Conservation (phyloP, 768 basidiomycete genomes). For the Cyclocybe aegerita region DNA sequence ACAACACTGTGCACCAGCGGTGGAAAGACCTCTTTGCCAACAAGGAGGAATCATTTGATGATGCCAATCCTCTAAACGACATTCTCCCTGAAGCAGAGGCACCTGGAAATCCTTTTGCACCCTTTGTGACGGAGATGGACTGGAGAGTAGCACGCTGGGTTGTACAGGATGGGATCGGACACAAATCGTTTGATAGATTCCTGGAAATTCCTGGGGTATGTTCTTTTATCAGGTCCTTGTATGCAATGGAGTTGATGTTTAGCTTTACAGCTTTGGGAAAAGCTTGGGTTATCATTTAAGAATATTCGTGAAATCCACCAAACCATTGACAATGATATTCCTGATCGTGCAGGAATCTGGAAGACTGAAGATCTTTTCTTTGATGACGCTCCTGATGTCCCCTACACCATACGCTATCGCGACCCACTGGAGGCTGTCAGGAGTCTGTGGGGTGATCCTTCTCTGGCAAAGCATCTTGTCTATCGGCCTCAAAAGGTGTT, state of each 20-base stretch:
- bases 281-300: conserved; percentile 22
- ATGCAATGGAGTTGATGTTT: neutral
- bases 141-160: no score
- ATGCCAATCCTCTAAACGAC: no score
- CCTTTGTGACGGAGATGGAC: no score
- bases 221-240: neutral
- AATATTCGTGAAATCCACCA: conserved; percentile 19
- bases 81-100: no score
- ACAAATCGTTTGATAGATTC: no score
- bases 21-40: no score
- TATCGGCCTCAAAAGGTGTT: conserved; percentile 24
- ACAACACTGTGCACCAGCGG: no score
- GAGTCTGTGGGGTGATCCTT: conserved; percentile 26
- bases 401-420: conserved; percentile 11
- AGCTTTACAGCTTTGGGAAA: conserved; percentile 17
- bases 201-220: conserved; percentile 15
- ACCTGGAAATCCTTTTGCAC: no score
- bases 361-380: conserved; percentile 17
- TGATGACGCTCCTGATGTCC: conserved; percentile 15
- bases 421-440: conserved; percentile 27
- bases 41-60: no score
- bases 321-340: conserved; percentile 18
- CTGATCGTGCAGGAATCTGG: conserved; percentile 20
- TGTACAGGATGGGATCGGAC: no score
- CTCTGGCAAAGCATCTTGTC: conserved; percentile 21